Percentiles rank a stretch among this genome's conserved stretches.
Conservation (phyloP, 257 asterid species). For the Coffea canephora region DNA sequence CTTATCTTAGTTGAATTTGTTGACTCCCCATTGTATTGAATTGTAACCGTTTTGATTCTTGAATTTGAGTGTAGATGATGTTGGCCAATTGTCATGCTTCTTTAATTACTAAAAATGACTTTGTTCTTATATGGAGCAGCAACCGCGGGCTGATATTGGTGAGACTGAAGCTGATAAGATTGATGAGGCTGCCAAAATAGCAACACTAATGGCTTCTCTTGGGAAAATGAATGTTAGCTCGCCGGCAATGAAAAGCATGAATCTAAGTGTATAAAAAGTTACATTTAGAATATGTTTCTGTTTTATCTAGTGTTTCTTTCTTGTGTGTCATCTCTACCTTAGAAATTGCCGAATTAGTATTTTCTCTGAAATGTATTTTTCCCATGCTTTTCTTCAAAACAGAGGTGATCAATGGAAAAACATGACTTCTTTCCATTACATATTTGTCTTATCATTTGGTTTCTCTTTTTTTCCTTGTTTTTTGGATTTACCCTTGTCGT, state of each 20-base stretch:
- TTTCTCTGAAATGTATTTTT: no score
- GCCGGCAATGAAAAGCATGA: slow-evolving; percentile 38
- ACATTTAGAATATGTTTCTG: not conserved
- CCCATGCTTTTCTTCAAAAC: no score
- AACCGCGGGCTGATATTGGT: slow-evolving; percentile 90
- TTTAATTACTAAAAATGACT: no score
- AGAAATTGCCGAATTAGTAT: no score
- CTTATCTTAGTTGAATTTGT: no score
- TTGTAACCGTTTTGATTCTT: not conserved
- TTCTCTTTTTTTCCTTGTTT: no score
- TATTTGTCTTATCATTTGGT: no score
- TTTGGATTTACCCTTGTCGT: no score
- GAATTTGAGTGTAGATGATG: not conserved
- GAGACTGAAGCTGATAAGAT: slow-evolving; percentile 22
- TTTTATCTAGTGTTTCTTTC: not conserved
- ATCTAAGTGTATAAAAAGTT: not conserved
- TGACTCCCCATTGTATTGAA: not conserved
- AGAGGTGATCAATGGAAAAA: no score
- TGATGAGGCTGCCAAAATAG: slow-evolving; percentile 82
- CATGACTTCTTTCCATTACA: no score
- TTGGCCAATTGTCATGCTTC: not conserved
- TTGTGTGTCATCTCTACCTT: no score
- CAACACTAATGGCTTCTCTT: slow-evolving; percentile 90
- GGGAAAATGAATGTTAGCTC: slow-evolving; percentile 60
- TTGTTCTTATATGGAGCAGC: slow-evolving; percentile 44